These are phyloP conservation scores for Anaeromyces robustus DNA, from an alignment of 192 early-diverging fungal species.

Conservation along the genomic window DNA sequence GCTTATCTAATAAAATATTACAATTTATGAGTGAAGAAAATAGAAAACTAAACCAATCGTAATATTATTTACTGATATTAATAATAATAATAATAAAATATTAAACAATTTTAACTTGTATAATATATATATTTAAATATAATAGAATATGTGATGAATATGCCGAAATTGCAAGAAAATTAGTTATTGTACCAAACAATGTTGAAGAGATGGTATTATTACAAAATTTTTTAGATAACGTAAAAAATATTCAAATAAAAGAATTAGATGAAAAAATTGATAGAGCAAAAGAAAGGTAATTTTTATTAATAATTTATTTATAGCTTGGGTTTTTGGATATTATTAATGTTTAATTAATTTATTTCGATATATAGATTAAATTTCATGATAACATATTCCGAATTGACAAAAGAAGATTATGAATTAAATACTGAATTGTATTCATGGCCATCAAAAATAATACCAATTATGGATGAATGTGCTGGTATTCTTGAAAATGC, in stretches of 20 bases:
- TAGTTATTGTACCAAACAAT: conserved; percentile 23
- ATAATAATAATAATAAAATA: no score
- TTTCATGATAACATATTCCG: conserved; percentile 38
- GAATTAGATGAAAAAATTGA: conserved; percentile 34
- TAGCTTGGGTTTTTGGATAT: not conserved
- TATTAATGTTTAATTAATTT: conserved; percentile 1
- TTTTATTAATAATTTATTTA: not conserved
- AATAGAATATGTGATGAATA: not conserved
- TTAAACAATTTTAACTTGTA: no score
- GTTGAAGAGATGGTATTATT: conserved; percentile 44
- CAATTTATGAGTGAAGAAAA: conserved; percentile 24
- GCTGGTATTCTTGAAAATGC: conserved; percentile 24
- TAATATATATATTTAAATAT: conserved; percentile 21
- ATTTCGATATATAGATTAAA: conserved; percentile 20
- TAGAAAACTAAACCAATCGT: conserved; percentile 10
- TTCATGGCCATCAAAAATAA: conserved; percentile 35
- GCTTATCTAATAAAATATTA: conserved; percentile 20
- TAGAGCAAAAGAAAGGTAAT: conserved; percentile 32
- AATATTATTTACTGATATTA: no score
- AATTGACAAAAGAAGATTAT: conserved; percentile 35
- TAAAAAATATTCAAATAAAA: conserved; percentile 18
- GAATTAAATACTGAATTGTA: conserved; percentile 38
- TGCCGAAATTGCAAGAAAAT: conserved; percentile 17
- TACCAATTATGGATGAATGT: conserved; percentile 27
- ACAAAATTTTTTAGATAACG: conserved; percentile 34